Percentiles rank a stretch among this genome's conserved stretches.
Evolutionary conservation across 768 basidiomycete species (phyloP).

Genomic region (Kwoniella europaea): DNA sequence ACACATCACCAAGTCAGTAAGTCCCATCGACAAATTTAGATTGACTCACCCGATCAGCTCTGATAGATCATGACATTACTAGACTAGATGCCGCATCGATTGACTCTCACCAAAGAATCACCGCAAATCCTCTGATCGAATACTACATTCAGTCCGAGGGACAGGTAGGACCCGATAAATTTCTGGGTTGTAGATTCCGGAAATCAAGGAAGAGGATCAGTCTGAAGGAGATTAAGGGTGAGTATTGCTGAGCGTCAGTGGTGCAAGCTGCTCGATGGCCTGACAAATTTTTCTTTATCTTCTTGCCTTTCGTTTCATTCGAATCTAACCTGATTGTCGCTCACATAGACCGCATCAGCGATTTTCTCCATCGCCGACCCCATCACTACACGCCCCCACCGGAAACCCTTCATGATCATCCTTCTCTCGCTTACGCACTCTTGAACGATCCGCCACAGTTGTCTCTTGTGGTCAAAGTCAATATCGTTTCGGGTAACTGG

Average conservation of each 20-base stretch:
- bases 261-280: too few relatives aligned
- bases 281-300: too few relatives aligned
- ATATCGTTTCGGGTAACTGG: not conserved
- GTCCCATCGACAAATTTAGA: too few relatives aligned
- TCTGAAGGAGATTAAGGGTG: not conserved
- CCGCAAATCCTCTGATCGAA: not conserved
- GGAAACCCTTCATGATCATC: constrained; percentile 3
- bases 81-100: not conserved
- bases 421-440: not conserved
- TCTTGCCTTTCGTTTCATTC: too few relatives aligned
- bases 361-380: not conserved
- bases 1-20: not conserved
- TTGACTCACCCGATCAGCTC: too few relatives aligned
- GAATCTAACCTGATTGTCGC: not conserved
- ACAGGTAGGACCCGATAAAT: not conserved
- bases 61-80: not conserved
- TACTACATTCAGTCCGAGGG: not conserved
- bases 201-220: not conserved
- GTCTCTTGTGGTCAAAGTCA: not conserved
- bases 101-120: not conserved
- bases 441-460: not conserved
- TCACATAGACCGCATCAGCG: not conserved
- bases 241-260: not conserved
- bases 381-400: not conserved
- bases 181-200: not conserved